Conservation (phyloP, 1,139 yeast species). For the Pichiaceae sp. region DNA sequence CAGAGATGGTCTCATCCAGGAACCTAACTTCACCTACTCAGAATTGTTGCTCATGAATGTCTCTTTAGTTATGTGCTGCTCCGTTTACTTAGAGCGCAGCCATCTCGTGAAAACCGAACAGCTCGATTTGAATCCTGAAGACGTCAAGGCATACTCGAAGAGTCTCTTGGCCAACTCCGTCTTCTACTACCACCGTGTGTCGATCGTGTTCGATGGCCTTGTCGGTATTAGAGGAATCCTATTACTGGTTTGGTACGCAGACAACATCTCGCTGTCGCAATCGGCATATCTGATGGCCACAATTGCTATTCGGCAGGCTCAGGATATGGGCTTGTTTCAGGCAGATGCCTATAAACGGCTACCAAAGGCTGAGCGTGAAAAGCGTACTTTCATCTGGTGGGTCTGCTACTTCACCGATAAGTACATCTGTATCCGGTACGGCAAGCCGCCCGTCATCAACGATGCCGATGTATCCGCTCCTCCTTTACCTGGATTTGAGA, state of each 20-base stretch:
- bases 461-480: conserved; percentile 38
- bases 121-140: conserved; percentile 4
- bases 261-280: conserved; percentile 34
- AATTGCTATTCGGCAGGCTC: conserved; percentile 51
- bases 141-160: conserved; percentile 9
- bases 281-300: conserved; percentile 37
- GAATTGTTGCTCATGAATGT: conserved; percentile 22
- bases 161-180: conserved; percentile 27
- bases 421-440: conserved; percentile 45
- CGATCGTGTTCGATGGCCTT: conserved; percentile 43
- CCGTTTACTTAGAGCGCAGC: conserved; percentile 8
- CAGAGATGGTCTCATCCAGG: conserved; percentile 16
- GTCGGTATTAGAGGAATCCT: conserved; percentile 42
- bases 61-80: conserved; percentile 13
- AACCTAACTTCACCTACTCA: conserved; percentile 16
- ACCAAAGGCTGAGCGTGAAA: conserved; percentile 29
- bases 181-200: conserved; percentile 39
- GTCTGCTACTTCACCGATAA: conserved; percentile 45
- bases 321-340: conserved; percentile 59
- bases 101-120: neutral
- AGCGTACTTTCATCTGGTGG: conserved; percentile 46
- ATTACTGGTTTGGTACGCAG: conserved; percentile 36
- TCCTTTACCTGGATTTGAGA: conserved; percentile 15
- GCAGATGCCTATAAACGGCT: conserved; percentile 37
- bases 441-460: conserved; percentile 52